phyloP scores from a whole-genome alignment of 441 rosid genomes.

The Populus hybrid region DNA sequence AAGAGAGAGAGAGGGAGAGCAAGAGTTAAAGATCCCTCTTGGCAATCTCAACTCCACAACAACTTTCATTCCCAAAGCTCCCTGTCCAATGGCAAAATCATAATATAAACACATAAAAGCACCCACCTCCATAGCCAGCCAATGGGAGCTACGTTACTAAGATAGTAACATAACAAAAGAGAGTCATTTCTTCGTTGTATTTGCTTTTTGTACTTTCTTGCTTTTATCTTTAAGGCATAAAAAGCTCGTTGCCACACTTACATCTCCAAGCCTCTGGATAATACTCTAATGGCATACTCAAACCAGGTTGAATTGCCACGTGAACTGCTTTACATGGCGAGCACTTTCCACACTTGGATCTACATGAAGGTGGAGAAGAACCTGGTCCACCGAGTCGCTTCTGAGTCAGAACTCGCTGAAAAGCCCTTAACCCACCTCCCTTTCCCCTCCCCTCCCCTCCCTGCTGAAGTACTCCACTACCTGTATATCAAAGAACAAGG shows the following conservation, averaged over 20 bases:
- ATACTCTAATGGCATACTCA: constrained; percentile 63
- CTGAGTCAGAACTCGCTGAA: constrained; percentile 29
- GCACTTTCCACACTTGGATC: constrained; percentile 77
- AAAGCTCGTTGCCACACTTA: constrained; percentile 74
- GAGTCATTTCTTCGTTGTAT: not conserved
- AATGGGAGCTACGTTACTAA: not conserved
- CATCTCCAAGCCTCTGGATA: constrained; percentile 99
- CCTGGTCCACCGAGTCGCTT: constrained; percentile 58
- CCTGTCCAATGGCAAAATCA: constrained; percentile 30
- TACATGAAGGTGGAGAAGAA: constrained; percentile 80
- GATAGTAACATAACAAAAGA: constrained; percentile 10
- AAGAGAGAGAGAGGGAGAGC: not conserved
- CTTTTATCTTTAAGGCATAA: constrained; percentile 45
- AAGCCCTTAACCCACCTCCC: constrained; percentile 20
- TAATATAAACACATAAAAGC: constrained; percentile 13
- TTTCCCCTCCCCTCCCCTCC: constrained; percentile 18
- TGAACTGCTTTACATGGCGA: constrained; percentile 77
- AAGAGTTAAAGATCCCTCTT: constrained; percentile 22
- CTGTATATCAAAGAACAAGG: constrained; percentile 25
- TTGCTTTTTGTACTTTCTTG: not conserved
- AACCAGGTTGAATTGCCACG: constrained; percentile 72
- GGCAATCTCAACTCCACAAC: constrained; percentile 29
- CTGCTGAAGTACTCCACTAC: constrained; percentile 23
- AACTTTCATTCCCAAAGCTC: constrained; percentile 45
- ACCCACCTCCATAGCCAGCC: constrained; percentile 14